Conservation (phyloP, 2,329 filamentous ascomycete genomes). For the Westerdykella ornata region DNA sequence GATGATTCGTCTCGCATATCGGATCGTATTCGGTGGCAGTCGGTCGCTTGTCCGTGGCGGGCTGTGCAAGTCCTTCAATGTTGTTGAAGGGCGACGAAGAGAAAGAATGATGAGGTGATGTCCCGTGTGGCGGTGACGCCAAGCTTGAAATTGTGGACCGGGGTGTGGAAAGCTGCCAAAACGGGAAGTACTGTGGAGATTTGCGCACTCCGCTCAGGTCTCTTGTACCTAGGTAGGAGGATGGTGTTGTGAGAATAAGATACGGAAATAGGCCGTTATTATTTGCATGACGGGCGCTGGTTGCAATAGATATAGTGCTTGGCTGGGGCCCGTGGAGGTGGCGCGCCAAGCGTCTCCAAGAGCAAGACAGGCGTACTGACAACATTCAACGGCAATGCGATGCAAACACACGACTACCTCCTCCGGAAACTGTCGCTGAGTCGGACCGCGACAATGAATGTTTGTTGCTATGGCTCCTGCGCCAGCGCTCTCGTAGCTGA, state of each 20-base stretch:
- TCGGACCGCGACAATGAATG: constrained; percentile 49
- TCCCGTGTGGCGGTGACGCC: background rate
- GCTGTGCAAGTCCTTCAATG: constrained; percentile 4
- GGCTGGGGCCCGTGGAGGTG: background rate
- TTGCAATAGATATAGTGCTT: background rate
- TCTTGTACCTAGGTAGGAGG: no score
- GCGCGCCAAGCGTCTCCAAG: background rate
- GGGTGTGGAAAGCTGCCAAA: no score
- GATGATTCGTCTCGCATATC: background rate
- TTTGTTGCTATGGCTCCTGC: constrained; percentile 27
- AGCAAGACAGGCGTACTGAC: no score
- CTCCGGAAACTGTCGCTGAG: no score
- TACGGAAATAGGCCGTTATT: no score
- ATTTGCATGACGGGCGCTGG: background rate
- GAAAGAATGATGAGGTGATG: constrained; percentile 16
- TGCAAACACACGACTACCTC: background rate
- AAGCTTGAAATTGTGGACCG: no score
- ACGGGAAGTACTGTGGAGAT: no score
- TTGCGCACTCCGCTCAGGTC: no score
- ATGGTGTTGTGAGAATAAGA: no score
- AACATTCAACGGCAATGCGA: background rate
- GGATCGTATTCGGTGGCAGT: constrained; percentile 27
- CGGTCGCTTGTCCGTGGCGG: constrained; percentile 3
- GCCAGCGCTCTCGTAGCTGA: constrained; percentile 4
- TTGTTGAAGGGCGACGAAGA: constrained; percentile 7